A percentile compares a stretch with the other conserved stretches of the same genome.
Evolutionary conservation across 108 stramenopile genomes (phyloP).

Genomic region (Schizochytrium sp.): DNA sequence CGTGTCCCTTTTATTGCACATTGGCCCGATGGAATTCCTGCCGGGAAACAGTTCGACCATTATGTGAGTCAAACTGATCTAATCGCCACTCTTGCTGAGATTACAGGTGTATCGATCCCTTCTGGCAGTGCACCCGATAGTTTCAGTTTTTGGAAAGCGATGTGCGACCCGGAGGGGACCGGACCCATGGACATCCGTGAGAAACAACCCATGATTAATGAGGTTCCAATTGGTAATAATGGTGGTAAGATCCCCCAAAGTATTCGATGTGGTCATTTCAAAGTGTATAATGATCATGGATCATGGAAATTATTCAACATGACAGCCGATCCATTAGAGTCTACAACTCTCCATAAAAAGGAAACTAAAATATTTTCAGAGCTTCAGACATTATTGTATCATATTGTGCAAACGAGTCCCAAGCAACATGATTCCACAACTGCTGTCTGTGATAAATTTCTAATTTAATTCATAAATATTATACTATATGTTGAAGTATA

Average conservation of each 20-base stretch:
- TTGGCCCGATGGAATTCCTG: constrained; percentile 15
- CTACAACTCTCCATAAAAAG: no score
- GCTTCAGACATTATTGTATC: no score
- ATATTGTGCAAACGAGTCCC: no score
- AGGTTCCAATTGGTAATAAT: not conserved
- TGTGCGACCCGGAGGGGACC: not conserved
- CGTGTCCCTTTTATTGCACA: constrained; percentile 37
- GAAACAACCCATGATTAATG: not conserved
- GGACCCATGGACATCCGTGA: not conserved
- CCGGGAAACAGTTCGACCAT: not conserved
- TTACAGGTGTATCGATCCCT: not conserved
- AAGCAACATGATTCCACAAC: no score
- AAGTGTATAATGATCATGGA: not conserved
- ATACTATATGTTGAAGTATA: no score
- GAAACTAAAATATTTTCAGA: no score
- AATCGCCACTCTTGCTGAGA: not conserved
- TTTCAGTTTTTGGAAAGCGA: not conserved
- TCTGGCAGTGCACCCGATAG: not conserved
- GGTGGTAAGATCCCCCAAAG: not conserved
- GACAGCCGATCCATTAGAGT: not conserved
- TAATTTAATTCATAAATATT: no score
- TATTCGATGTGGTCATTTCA: not conserved
- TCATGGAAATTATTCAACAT: not conserved
- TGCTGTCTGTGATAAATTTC: no score
- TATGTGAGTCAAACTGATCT: not conserved